Base-by-base conservation (phyloP, 2,329 filamentous ascomycete species). In the Arachnomyces sp. region DNA sequence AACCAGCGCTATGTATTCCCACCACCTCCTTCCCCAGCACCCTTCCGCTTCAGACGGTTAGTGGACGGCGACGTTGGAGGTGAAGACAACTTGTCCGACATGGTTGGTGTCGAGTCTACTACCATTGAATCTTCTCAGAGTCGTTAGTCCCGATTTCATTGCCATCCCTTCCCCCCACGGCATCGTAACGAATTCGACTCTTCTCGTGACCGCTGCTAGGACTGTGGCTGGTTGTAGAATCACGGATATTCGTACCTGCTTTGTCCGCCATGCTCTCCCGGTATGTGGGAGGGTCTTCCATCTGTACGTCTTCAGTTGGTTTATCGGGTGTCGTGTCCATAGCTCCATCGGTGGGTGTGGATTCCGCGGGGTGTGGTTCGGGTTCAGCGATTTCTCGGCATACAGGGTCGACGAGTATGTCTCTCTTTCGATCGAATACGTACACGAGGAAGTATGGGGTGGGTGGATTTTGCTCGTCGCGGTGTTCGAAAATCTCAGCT, bases 381-480 rank as follows among this genome's bases (percentile, higher is more conserved):
- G 13, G 15, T 14, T 18, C 14, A 28, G 11, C 33, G 28, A 66
- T 50, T n/a, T 73, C 61, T 36, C 72, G 64, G 48, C 62, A 67
- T n/a, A 80, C 70, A 2, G 75, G 73, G 44, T 80, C 66, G 3
- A 78, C 75, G 14, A 79, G 57, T 11, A 75, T 60, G 33, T 77
- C 68, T 53, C 79, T 80, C 50, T 76, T 65, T 28, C 77, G 67
- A 38, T 84, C 82, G 32, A 76, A 73, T n/a, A 93, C 81, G 53
- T 93, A 93, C 31, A 88, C 86, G 15, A 92, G 73, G 56, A 84
- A 87, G 56, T 87, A 88, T 2, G 87, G 86, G 36, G 87, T 89
- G 3, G 86, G 84, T 0, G 75, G 62, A 65, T 80, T 63, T 48
- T 60, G 60, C 8, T 68, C 74, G 44, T 77, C 79, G 36, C 84